Evolutionary conservation across 108 stramenopile species (phyloP).

Genomic region (Fragilaria crotonensis): DNA sequence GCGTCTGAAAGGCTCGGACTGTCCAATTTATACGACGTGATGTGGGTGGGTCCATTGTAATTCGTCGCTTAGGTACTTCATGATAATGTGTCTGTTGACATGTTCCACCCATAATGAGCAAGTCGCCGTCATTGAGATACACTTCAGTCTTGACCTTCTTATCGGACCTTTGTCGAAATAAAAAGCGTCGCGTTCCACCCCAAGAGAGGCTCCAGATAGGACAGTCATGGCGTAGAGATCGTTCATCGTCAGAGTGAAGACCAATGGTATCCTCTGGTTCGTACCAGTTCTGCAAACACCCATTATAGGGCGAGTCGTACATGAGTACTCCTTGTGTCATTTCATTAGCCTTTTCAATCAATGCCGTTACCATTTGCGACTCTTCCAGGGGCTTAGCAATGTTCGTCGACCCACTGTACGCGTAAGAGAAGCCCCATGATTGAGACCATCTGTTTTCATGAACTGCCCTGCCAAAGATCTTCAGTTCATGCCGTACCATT

Average conservation of each 20-base stretch:
- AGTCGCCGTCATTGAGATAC: conserved; percentile 34
- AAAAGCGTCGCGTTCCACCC: conserved; percentile 46
- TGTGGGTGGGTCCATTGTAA: conserved; percentile 25
- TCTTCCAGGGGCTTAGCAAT: conserved; percentile 2
- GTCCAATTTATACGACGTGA: conserved; percentile 39
- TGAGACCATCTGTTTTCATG: conserved; percentile 35
- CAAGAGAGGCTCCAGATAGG: conserved; percentile 40
- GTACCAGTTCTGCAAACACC: conserved; percentile 52
- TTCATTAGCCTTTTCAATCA: background rate
- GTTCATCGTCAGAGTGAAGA: conserved; percentile 40
- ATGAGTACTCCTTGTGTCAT: background rate
- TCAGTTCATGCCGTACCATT: conserved; percentile 8
- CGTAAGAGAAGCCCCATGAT: conserved; percentile 5
- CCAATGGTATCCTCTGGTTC: conserved; percentile 34
- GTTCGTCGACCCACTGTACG: background rate
- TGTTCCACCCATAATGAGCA: conserved; percentile 45
- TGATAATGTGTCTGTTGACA: conserved; percentile 39
- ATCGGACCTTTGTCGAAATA: conserved; percentile 10
- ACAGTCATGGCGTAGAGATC: conserved; percentile 8
- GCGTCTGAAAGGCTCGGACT: conserved; percentile 16
- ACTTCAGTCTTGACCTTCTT: conserved; percentile 15
- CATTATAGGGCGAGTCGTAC: conserved; percentile 18
- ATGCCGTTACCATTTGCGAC: background rate
- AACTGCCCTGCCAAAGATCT: conserved; percentile 20
- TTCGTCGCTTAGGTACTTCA: conserved; percentile 36